These are phyloP conservation scores for Apiospora aurea DNA, from an alignment of 2,329 filamentous ascomycete species.

Conservation along the genomic window DNA sequence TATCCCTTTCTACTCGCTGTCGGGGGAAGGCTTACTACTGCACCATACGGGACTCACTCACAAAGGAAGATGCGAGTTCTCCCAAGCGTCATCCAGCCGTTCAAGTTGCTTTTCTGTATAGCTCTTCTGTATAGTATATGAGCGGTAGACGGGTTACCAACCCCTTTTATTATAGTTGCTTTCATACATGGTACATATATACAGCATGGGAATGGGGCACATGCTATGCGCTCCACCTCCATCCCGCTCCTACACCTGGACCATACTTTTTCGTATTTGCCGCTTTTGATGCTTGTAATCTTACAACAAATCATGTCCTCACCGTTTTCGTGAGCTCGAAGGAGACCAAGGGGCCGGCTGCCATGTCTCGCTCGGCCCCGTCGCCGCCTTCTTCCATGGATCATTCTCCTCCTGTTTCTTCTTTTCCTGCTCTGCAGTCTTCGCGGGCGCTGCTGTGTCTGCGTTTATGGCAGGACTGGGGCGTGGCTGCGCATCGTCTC, in stretches of 20 bases:
- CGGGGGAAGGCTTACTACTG: not conserved
- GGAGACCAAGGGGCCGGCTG: slow-evolving; percentile 71
- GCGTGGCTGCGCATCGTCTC: slow-evolving; percentile 24
- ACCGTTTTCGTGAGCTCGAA: slow-evolving; percentile 45
- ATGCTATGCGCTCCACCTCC: not conserved
- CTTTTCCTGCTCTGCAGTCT: not conserved
- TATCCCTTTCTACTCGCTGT: not conserved
- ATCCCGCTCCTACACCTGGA: not conserved
- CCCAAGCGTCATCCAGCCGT: not conserved
- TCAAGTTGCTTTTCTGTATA: not conserved
- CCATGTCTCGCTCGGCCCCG: slow-evolving; percentile 69
- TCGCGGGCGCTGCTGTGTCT: not conserved
- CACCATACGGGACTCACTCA: not conserved
- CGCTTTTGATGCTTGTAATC: slow-evolving; percentile 3
- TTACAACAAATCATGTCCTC: slow-evolving; percentile 29
- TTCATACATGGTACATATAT: slow-evolving; percentile 23
- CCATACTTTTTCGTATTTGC: not conserved
- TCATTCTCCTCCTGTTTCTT: slow-evolving; percentile 44
- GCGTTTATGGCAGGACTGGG: not conserved
- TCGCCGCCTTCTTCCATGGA: slow-evolving; percentile 64
- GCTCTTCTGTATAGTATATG: not conserved
- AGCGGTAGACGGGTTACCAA: not conserved
- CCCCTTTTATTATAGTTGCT: not conserved
- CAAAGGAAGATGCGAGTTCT: not conserved
- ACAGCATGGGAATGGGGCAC: not conserved